These are phyloP conservation scores for Bruguiera parviflora DNA, from an alignment of 345 rosid species.

Conservation along the genomic window DNA sequence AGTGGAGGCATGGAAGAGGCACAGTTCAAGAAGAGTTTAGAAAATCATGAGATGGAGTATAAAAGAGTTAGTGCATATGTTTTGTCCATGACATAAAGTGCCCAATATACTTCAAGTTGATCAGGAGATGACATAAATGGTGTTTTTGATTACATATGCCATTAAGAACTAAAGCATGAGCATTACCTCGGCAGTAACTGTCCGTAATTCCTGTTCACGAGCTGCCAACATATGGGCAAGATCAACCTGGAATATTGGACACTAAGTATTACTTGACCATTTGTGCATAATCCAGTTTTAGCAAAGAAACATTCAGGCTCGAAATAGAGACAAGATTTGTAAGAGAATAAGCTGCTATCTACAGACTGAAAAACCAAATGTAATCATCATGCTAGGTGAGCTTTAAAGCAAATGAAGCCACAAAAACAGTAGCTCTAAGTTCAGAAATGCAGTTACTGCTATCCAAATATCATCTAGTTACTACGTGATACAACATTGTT, in stretches of 20 bases:
- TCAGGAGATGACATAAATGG: neutral
- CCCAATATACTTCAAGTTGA: neutral
- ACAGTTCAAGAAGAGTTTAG: no score
- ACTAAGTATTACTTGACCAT: slow-evolving; percentile 2
- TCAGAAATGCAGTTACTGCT: neutral
- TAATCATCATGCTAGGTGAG: neutral
- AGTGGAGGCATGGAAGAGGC: no score
- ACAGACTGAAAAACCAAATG: neutral
- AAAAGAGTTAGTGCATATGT: no score
- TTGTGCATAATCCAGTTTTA: neutral
- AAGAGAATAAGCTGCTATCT: neutral
- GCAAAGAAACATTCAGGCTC: neutral
- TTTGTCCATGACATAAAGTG: no score
- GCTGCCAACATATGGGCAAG: slow-evolving; percentile 90
- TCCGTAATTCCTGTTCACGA: slow-evolving; percentile 90
- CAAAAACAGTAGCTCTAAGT: neutral
- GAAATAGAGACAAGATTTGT: neutral
- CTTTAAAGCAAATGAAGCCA: neutral
- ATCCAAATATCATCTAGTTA: neutral
- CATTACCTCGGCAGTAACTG: slow-evolving; percentile 84
- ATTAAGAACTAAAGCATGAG: neutral
- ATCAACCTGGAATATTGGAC: slow-evolving; percentile 65
- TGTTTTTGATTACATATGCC: neutral
- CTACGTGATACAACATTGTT: neutral
- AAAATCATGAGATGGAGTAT: no score